Evolutionary conservation across 352 stramenopile genomes (phyloP), one percentile per base, ranked within the genome.

Genomic region (Pythium aristosporum): DNA sequence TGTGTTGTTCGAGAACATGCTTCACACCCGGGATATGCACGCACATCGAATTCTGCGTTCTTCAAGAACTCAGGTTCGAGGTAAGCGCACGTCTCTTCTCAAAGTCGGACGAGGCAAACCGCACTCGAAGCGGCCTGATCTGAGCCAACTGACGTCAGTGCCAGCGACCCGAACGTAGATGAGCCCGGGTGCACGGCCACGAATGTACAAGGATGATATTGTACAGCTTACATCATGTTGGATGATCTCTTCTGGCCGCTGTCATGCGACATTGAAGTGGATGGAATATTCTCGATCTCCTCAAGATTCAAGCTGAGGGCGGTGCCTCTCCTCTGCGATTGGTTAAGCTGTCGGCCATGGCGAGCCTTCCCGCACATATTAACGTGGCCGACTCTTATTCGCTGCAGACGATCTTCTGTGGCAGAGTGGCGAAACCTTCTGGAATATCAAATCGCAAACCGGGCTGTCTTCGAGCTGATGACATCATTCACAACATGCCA

Each of bases 401-500:
- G 63, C 23, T 25, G n/a, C 12, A 51, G 25, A 2, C 28, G 23
- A 23, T 30, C 16, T 16, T 39, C 2, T 0, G 42, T 54, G 42
- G 51, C 39, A 60, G 41, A 58, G 32, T 9, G 37, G 37, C 56
- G 34, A 18, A 30, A 68, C 23, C 42, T 67, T 60, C 55, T 69
- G 10, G 63, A 56, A 64, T 30, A 30, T 5, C 25, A 30, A 30
- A 30, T 30, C 25, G 25, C 25, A 30, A 30, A 30, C 25, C 25
- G 25, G 25, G 25, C n/a, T 59, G 62, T 46, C 63, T 69, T 42
- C 57, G 5, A n/a, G n/a, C 39, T 44, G 64, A 71, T 71, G 64
- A 66, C 64, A 71, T 71, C 64, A 70, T 57, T 39, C 46, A 48
- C 62, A 50, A 65, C 63, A 71, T 71, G 48, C n/a, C 46, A 25